phyloP scores from a whole-genome alignment of 495 filamentous ascomycete species.

The Hypoxylon intermedium region DNA sequence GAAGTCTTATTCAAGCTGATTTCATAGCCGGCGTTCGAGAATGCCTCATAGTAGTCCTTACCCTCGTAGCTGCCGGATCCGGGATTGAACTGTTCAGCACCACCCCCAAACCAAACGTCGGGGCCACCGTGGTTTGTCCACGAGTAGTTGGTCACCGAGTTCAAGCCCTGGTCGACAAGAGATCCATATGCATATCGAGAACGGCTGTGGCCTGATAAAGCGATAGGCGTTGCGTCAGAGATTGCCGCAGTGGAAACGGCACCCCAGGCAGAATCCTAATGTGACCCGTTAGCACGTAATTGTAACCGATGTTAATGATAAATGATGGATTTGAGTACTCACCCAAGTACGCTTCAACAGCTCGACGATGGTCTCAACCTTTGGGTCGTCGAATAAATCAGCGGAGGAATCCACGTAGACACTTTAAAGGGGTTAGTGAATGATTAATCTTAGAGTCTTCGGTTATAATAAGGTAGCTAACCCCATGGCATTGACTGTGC shows the following conservation, averaged over 20 bases:
- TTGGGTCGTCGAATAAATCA: conserved; percentile 73
- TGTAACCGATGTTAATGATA: not conserved
- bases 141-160: conserved; percentile 67
- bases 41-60: conserved; percentile 72
- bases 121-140: conserved; percentile 72
- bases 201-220: conserved; percentile 69
- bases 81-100: conserved; percentile 74
- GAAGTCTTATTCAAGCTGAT: conserved; percentile 72
- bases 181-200: conserved; percentile 66
- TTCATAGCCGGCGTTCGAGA: conserved; percentile 69
- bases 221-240: conserved; percentile 76
- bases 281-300: conserved; percentile 4
- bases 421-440: conserved; percentile 25
- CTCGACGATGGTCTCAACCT: conserved; percentile 79
- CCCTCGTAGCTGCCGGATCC: conserved; percentile 60
- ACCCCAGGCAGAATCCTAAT: conserved; percentile 54
- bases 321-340: too few species aligned
- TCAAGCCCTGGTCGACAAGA: conserved; percentile 66
- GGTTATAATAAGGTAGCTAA: conserved; percentile 19
- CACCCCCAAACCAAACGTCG: conserved; percentile 76
- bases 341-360: conserved; percentile 68
- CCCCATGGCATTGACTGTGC: conserved; percentile 73
- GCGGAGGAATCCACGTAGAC: conserved; percentile 74
- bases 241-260: conserved; percentile 72
- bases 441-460: not conserved